Evolutionary conservation across 2,329 filamentous ascomycete species (phyloP).

Genomic region (Alternaria brassicicola): DNA sequence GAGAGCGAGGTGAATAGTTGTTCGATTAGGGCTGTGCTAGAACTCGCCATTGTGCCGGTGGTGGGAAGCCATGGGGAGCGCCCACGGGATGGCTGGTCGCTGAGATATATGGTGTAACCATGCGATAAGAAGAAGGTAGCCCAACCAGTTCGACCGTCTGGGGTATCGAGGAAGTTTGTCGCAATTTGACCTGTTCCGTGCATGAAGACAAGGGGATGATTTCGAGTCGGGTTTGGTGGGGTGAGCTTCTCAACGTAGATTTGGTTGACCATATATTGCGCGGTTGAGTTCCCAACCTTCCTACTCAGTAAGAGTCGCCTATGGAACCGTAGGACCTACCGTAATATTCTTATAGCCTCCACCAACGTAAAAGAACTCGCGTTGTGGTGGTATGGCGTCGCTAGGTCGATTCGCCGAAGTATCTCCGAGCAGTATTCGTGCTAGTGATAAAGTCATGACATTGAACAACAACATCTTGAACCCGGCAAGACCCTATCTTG

Average conservation of each 20-base stretch:
- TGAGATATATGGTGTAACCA: slow-evolving; percentile 57
- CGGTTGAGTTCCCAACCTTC: not conserved
- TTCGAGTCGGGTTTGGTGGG: slow-evolving; percentile 8
- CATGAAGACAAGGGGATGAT: slow-evolving; percentile 39
- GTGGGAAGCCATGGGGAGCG: slow-evolving; percentile 53
- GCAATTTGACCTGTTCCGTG: slow-evolving; percentile 37
- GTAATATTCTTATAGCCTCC: slow-evolving; percentile 29
- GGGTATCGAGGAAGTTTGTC: slow-evolving; percentile 52
- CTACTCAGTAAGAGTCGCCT: rapidly evolving
- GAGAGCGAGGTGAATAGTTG: slow-evolving; percentile 46
- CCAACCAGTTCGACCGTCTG: slow-evolving; percentile 58
- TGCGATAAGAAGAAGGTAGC: slow-evolving; percentile 55
- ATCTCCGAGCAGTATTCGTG: not conserved
- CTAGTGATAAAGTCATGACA: not conserved
- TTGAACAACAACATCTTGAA: not conserved
- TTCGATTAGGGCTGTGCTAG: slow-evolving; percentile 23
- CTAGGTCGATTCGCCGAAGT: not conserved
- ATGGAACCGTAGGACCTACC: slow-evolving; percentile 1
- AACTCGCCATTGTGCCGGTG: slow-evolving; percentile 27
- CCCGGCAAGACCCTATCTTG: rapidly evolving
- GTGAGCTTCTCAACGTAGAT: slow-evolving; percentile 31
- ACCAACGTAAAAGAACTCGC: slow-evolving; percentile 34
- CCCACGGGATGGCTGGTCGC: slow-evolving; percentile 56
- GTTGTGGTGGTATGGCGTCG: not conserved
- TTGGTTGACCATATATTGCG: slow-evolving; percentile 12